These are phyloP conservation scores for Psilocybe tampanensis DNA, from an alignment of 768 basidiomycete genomes.

Conservation along the genomic window DNA sequence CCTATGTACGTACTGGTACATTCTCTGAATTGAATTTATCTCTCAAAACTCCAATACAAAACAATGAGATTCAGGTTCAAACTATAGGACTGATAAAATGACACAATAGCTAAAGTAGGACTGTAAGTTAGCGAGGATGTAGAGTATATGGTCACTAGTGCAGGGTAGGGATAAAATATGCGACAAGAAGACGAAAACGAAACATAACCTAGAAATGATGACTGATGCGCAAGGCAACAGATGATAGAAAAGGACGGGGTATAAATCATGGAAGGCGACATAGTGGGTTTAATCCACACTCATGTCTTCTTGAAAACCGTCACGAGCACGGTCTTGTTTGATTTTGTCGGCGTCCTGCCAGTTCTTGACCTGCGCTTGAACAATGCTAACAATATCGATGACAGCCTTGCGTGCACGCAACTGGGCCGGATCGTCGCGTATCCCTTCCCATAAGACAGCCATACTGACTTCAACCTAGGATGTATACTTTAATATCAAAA, in stretches of 20 bases:
- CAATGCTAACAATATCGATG: constrained; percentile 35
- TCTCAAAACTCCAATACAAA: too few relatives aligned
- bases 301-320: constrained; percentile 5
- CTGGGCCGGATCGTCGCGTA: constrained; percentile 50
- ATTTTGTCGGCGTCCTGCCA: constrained; percentile 45
- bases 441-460: constrained; percentile 61
- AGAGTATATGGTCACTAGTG: neutral
- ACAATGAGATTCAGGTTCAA: too few relatives aligned
- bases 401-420: constrained; percentile 39
- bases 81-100: too few relatives aligned
- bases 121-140: neutral
- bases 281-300: constrained; percentile 16
- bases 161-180: neutral
- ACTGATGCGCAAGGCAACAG: neutral
- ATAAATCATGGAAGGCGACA: neutral
- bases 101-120: too few relatives aligned
- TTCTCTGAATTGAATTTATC: too few relatives aligned
- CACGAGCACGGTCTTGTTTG: constrained; percentile 20
- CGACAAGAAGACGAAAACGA: neutral
- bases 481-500: neutral
- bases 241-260: neutral
- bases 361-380: constrained; percentile 45
- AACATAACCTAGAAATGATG: neutral
- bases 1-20: neutral
- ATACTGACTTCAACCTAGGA: constrained; percentile 42